Percentiles rank a stretch among this genome's conserved stretches.
Conservation (phyloP, 208 protist species). For the Leishmania turanica region DNA sequence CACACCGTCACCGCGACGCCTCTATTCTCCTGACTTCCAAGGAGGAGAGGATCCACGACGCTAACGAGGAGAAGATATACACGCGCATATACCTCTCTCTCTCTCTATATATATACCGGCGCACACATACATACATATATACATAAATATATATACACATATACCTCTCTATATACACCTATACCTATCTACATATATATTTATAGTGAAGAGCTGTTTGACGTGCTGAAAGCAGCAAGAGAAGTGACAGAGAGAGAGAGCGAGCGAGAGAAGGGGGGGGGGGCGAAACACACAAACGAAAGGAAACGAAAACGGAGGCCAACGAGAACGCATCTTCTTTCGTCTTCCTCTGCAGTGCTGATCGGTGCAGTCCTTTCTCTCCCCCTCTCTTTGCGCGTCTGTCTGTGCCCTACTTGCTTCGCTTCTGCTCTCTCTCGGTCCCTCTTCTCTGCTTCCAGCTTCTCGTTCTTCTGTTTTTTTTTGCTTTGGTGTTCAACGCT, state of each 20-base stretch:
- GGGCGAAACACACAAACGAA: no score
- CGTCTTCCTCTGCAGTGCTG: no score
- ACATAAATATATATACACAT: no score
- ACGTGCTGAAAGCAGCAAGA: neutral
- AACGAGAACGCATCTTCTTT: neutral
- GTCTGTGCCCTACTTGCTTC: neutral
- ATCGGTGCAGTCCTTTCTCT: neutral
- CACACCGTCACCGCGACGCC: neutral
- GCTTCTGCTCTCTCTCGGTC: neutral
- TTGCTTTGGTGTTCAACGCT: neutral
- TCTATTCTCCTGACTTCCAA: neutral
- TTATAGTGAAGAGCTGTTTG: neutral
- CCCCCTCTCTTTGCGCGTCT: neutral
- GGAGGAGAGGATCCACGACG: neutral
- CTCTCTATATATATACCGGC: no score
- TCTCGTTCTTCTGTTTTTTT: neutral
- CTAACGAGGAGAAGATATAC: neutral
- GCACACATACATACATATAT: no score
- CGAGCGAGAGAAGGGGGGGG: no score
- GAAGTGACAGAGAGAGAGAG: neutral
- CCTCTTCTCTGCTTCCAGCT: neutral
- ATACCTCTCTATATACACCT: no score
- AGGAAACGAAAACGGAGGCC: neutral
- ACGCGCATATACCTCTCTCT: neutral
- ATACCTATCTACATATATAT: neutral